These are phyloP conservation scores for Cyclotella distinguenda DNA, from an alignment of 108 stramenopile species.

Conservation along the genomic window DNA sequence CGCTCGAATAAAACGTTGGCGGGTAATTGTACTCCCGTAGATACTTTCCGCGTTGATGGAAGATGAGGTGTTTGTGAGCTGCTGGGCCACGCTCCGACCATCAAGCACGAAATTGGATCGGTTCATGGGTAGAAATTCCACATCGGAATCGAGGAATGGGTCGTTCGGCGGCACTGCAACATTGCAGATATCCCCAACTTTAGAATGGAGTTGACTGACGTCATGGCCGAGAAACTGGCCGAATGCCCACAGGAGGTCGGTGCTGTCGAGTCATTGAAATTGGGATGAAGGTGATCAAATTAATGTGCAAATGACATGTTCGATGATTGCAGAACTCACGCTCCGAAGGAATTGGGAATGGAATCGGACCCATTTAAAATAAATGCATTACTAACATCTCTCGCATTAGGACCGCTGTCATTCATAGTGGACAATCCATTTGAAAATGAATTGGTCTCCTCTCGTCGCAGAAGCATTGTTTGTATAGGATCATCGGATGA, in stretches of 20 bases:
- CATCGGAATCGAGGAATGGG: constrained; percentile 10
- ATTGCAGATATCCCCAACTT: not conserved
- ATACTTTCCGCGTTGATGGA: constrained; percentile 9
- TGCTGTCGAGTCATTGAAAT: not conserved
- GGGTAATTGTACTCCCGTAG: constrained; percentile 8
- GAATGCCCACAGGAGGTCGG: constrained; percentile 38
- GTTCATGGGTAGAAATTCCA: constrained; percentile 3
- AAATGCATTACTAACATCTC: constrained; percentile 28
- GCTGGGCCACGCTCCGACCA: not conserved
- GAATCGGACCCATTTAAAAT: not conserved
- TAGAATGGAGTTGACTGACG: constrained; percentile 19
- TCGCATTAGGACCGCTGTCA: constrained; percentile 2
- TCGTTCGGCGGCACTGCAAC: constrained; percentile 17
- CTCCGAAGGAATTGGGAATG: constrained; percentile 13
- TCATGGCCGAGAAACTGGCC: constrained; percentile 45
- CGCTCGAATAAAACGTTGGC: constrained; percentile 7
- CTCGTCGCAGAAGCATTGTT: not conserved
- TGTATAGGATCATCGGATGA: constrained; percentile 3
- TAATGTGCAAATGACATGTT: not conserved
- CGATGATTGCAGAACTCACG: not conserved
- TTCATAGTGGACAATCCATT: constrained; percentile 17
- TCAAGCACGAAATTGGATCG: not conserved
- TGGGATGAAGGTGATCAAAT: not conserved
- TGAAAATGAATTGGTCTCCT: constrained; percentile 5
- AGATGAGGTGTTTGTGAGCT: constrained; percentile 7